Percentiles rank a stretch among this genome's conserved stretches.
Conservation (phyloP, 2,329 filamentous ascomycete species). For the Paramyrothecium sp. region DNA sequence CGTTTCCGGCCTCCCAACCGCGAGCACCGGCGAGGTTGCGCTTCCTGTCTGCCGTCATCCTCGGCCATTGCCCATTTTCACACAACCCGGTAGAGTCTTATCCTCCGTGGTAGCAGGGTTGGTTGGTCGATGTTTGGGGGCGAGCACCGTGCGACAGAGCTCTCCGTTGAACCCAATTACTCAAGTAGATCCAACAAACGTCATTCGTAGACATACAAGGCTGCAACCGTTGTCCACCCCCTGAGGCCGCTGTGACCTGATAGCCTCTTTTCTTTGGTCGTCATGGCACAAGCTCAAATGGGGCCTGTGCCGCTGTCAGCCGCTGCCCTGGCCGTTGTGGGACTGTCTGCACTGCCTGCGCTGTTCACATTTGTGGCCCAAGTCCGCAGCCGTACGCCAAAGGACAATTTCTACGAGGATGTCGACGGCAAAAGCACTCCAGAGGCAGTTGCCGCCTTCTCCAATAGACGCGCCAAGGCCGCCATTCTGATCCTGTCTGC, state of each 20-base stretch:
- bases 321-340: constrained; percentile 30
- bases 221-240: neutral
- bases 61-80: no score
- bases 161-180: no score
- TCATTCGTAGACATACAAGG: neutral
- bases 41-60: no score
- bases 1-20: no score
- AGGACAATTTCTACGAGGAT: constrained; percentile 61
- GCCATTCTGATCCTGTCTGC: constrained; percentile 52
- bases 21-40: no score
- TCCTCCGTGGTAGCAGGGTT: no score
- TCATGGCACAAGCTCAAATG: neutral
- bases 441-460: constrained; percentile 62
- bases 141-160: no score
- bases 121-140: no score
- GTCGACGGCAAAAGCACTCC: constrained; percentile 67
- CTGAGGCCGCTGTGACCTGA: neutral
- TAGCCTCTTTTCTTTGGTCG: neutral
- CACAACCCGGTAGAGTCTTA: no score
- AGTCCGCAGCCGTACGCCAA: constrained; percentile 29
- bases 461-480: constrained; percentile 56
- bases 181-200: neutral
- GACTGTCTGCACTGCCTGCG: constrained; percentile 35
- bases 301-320: constrained; percentile 24
- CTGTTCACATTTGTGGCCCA: constrained; percentile 31